Evolutionary conservation across 345 rosid species (phyloP).

Genomic region (Excoecaria agallocha): DNA sequence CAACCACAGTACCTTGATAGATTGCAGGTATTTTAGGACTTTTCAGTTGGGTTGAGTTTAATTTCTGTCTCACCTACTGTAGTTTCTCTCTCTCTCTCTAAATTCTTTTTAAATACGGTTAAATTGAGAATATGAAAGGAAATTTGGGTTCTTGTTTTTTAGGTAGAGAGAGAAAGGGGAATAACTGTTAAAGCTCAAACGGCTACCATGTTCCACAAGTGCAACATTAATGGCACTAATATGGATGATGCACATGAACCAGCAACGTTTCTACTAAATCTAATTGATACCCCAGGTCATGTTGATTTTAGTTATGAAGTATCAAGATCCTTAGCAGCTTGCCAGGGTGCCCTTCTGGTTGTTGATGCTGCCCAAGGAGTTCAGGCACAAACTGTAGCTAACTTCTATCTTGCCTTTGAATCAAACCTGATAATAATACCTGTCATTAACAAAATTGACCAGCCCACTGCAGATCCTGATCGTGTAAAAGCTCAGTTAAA

Average conservation of each 20-base stretch:
- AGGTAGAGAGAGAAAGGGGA: slow-evolving; percentile 99
- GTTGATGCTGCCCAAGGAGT: slow-evolving; percentile 99
- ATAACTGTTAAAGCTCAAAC: slow-evolving; percentile 98
- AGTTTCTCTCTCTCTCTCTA: background rate
- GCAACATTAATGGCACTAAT: slow-evolving; percentile 25
- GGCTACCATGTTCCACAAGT: slow-evolving; percentile 82
- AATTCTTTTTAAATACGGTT: background rate
- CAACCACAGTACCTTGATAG: slow-evolving; percentile 98
- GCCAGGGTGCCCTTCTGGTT: slow-evolving; percentile 95
- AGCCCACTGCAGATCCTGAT: slow-evolving; percentile 98
- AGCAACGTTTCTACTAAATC: slow-evolving; percentile 55
- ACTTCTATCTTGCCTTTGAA: slow-evolving; percentile 94
- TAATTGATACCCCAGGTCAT: slow-evolving; percentile 96
- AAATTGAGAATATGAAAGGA: background rate
- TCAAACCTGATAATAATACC: slow-evolving; percentile 76
- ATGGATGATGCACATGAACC: slow-evolving; percentile 30
- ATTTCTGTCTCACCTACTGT: background rate
- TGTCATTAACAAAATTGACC: slow-evolving; percentile 90
- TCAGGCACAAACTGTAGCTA: slow-evolving; percentile 98
- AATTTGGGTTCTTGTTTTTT: slow-evolving; percentile 20
- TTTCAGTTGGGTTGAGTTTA: background rate
- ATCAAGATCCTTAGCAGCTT: slow-evolving; percentile 95
- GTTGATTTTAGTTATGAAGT: slow-evolving; percentile 98
- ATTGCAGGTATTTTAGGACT: slow-evolving; percentile 50
- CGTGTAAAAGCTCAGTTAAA: slow-evolving; percentile 90